A percentile compares a stretch with the other conserved stretches of the same genome.
phyloP scores from a whole-genome alignment of 1,139 yeast species.

The Saccharomyces hybrid region DNA sequence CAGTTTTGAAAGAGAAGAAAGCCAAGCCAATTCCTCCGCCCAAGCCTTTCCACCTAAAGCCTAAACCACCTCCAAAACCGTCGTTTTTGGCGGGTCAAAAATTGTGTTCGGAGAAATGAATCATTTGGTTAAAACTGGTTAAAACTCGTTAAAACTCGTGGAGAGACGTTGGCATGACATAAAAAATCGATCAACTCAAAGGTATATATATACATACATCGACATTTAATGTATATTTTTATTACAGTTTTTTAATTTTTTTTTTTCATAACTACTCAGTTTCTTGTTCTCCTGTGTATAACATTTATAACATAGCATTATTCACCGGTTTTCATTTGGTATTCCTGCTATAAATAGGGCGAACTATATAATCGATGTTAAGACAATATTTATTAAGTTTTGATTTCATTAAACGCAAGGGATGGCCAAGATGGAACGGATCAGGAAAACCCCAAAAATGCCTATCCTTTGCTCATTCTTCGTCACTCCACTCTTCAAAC shows the following conservation, averaged over 20 bases:
- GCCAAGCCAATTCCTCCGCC: conserved; percentile 15
- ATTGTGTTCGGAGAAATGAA: background rate
- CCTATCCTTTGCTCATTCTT: conserved; percentile 15
- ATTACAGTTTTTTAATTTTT: background rate
- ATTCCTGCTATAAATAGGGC: background rate
- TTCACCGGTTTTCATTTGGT: background rate
- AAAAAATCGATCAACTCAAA: background rate
- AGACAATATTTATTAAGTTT: background rate
- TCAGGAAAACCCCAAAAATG: background rate
- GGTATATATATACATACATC: background rate
- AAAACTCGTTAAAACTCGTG: background rate
- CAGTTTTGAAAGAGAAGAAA: conserved; percentile 3
- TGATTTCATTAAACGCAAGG: background rate
- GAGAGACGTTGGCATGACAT: background rate
- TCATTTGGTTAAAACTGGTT: background rate
- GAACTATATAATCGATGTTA: background rate
- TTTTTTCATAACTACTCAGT: background rate
- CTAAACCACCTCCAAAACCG: conserved; percentile 25
- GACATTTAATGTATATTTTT: background rate
- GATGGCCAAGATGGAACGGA: background rate
- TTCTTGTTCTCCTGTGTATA: too few relatives aligned
- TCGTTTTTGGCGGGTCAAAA: conserved; percentile 16
- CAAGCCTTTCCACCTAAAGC: conserved; percentile 23
- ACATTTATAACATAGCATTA: too few relatives aligned
- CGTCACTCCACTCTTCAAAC: conserved; percentile 38